Evolutionary conservation across 306 rosid genomes (phyloP).

Genomic region (Corylus heterophylla): DNA sequence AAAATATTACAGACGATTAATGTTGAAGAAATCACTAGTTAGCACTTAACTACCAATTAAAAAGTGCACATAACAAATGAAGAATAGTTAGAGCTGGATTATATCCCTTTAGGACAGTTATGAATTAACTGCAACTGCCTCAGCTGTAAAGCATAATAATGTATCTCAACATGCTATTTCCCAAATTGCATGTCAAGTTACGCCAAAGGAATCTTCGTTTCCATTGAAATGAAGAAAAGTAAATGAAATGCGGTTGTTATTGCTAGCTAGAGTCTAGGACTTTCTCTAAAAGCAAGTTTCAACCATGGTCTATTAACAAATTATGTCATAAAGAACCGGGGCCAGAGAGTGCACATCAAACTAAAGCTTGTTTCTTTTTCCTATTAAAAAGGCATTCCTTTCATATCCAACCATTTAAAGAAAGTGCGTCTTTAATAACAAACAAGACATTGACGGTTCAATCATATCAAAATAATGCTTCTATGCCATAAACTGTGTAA

Average conservation of each 20-base stretch:
- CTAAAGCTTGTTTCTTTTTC: constrained; percentile 3
- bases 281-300: background rate
- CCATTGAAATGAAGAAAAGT: background rate
- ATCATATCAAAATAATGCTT: constrained; percentile 7
- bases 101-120: background rate
- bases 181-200: background rate
- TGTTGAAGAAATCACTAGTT: background rate
- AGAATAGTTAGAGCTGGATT: background rate
- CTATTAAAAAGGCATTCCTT: background rate
- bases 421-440: background rate
- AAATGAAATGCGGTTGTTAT: background rate
- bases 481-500: constrained; percentile 11
- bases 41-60: background rate
- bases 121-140: background rate
- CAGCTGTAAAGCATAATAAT: background rate
- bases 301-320: background rate
- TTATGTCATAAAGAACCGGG: background rate
- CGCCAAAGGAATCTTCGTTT: background rate
- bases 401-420: background rate
- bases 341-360: background rate
- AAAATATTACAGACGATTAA: background rate
- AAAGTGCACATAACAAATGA: background rate
- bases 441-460: constrained; percentile 9
- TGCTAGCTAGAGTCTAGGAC: background rate
- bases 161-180: background rate